A percentile compares a stretch with the other conserved stretches of the same genome.
Evolutionary conservation across 495 filamentous ascomycete genomes (phyloP).

Genomic region (Evernia prunastri): DNA sequence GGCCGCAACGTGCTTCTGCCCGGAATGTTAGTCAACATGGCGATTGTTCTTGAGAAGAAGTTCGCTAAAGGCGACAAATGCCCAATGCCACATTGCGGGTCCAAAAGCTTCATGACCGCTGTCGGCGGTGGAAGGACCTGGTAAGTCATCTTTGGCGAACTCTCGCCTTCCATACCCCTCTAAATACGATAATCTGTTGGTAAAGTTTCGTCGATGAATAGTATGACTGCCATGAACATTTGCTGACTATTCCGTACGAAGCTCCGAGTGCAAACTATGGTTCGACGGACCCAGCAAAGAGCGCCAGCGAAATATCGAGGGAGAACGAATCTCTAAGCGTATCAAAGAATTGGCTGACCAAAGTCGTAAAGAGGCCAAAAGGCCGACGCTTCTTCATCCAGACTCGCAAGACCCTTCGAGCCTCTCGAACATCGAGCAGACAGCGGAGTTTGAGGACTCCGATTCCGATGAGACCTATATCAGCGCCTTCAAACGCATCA

Average conservation of each 20-base stretch:
- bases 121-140: conserved; percentile 9
- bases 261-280: conserved; percentile 10
- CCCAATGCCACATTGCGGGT: conserved; percentile 9
- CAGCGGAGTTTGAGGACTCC: not conserved
- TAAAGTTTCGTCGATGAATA: too few relatives aligned
- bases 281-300: conserved; percentile 10
- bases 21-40: conserved; percentile 22
- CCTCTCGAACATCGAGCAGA: not conserved
- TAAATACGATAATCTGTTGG: too few relatives aligned
- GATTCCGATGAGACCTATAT: not conserved
- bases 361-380: not conserved
- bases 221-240: too few relatives aligned
- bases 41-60: conserved; percentile 13
- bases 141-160: not conserved
- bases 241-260: not conserved
- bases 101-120: not conserved
- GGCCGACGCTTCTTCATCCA: not conserved
- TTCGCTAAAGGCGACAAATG: conserved; percentile 10
- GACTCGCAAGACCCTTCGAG: not conserved
- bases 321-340: not conserved
- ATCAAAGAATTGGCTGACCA: not conserved
- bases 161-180: not conserved
- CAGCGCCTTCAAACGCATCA: conserved; percentile 12
- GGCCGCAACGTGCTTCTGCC: conserved; percentile 6
- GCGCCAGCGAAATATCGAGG: conserved; percentile 1